Evolutionary conservation across 345 rosid species (phyloP).

Genomic region (Pistacia integerrima): DNA sequence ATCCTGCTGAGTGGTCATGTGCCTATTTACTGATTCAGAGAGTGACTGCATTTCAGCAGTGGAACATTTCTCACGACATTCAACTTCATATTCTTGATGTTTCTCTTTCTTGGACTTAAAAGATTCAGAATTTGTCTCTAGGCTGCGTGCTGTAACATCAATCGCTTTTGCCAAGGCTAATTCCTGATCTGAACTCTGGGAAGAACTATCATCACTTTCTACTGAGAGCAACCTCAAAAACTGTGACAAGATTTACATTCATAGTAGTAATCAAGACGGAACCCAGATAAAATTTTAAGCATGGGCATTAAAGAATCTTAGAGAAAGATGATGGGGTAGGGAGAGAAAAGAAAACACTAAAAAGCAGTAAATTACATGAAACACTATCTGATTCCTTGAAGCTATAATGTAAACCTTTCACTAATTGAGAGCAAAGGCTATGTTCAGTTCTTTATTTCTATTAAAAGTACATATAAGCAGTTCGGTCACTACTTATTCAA

Average conservation of each 20-base stretch:
- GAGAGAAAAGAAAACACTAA: not conserved
- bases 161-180: conserved; percentile 74
- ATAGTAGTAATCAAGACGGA: not conserved
- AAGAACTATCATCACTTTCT: conserved; percentile 54
- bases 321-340: not conserved
- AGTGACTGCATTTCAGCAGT: conserved; percentile 46
- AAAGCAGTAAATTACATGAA: conserved; percentile 2
- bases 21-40: conserved; percentile 27
- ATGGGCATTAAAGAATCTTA: not conserved
- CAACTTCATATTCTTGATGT: conserved; percentile 68
- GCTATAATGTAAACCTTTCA: not conserved
- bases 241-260: conserved; percentile 30
- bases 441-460: not conserved
- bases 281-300: not conserved
- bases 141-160: conserved; percentile 55
- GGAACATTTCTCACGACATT: conserved; percentile 69
- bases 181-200: conserved; percentile 54
- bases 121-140: conserved; percentile 56
- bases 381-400: conserved; percentile 2
- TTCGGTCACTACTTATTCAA: not conserved
- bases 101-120: conserved; percentile 65
- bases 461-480: not conserved
- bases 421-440: not conserved
- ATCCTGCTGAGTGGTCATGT: conserved; percentile 13
- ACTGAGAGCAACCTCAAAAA: conserved; percentile 81